phyloP scores from a whole-genome alignment of 2,329 filamentous ascomycete genomes.

The Fusarium nygamai region DNA sequence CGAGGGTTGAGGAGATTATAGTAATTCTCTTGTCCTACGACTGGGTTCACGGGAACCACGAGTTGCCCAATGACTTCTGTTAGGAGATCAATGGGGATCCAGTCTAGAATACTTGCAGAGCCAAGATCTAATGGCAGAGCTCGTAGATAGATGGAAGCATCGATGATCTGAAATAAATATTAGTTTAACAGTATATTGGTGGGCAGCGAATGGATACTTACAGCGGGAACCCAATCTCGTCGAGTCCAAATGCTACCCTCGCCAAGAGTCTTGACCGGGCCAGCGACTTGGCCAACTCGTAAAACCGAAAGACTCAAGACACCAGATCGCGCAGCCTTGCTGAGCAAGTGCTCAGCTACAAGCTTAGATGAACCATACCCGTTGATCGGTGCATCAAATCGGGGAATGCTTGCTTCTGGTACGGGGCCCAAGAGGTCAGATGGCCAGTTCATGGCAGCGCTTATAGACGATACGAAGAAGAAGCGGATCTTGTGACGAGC shows the following conservation, averaged over 20 bases:
- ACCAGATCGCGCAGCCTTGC: background rate
- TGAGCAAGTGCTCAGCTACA: background rate
- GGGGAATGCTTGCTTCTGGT: background rate
- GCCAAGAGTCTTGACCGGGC: background rate
- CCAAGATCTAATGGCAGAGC: background rate
- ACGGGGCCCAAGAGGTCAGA: background rate
- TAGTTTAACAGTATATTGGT: background rate
- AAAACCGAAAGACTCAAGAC: background rate
- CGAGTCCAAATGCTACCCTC: background rate
- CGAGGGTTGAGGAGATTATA: background rate
- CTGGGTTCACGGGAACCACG: background rate
- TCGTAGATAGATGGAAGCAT: background rate
- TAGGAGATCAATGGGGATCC: background rate
- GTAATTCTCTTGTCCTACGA: background rate
- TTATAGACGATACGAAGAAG: background rate
- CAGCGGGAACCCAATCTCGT: background rate
- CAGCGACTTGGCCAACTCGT: background rate
- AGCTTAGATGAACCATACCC: background rate
- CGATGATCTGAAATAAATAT: background rate
- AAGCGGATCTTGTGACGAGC: background rate
- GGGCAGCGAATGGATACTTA: too few species aligned
- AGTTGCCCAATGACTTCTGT: background rate
- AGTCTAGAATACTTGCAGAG: background rate
- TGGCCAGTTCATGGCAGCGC: background rate
- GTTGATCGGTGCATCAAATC: background rate